Base-by-base conservation (phyloP, 345 rosid species). In the Geranium rotundifolium region DNA sequence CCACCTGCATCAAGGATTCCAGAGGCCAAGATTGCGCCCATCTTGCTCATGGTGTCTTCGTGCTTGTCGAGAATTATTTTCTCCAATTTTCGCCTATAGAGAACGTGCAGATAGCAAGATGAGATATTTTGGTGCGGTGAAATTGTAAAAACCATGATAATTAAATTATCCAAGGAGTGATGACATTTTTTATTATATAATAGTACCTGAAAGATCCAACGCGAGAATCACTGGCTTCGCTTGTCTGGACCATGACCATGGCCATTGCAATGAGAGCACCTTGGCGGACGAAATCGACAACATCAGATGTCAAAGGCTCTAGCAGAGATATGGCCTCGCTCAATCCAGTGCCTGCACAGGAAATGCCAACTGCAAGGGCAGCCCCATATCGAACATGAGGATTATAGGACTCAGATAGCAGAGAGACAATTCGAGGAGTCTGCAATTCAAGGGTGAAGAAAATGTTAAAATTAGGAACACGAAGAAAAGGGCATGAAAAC, bases 181-280 rank as follows among this genome's bases (percentile, higher is more conserved):
- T 56, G 12, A 18, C 34, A 31, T 19, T 27, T 19, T 9, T 19
- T 15, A 7, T 14, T 2, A 27, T 16, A 19, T 30, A 46, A 55
- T 12, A 63, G 41, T 75, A 90, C 99, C 99, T 85, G 78, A 95
- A 95, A 67, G 88, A 76, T 67, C 97, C 96, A 66, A 88, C 99
- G 72, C 96, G 96, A 68, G 97, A 90, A 77, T 90, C 99, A 61
- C 89, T 85, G 34, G 97, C 99, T 81, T 88, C 96, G 63, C 86
- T 95, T 63, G 80, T 80, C 81, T 95, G 99, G 69, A 86, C 82
- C 97, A 95, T 86, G 68, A 95, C 99, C 99, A 95, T 95, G 52
- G 99, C 97, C 99, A 90, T 90, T 57, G 99, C 96, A 72, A 95
- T 86, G 61, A 95, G 88, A 41, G 99, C 99, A 77, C 99, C 99